A percentile compares a stretch with the other conserved stretches of the same genome.
phyloP scores from a whole-genome alignment of 2,329 filamentous ascomycete genomes.

The Phyllosticta capitalensis region DNA sequence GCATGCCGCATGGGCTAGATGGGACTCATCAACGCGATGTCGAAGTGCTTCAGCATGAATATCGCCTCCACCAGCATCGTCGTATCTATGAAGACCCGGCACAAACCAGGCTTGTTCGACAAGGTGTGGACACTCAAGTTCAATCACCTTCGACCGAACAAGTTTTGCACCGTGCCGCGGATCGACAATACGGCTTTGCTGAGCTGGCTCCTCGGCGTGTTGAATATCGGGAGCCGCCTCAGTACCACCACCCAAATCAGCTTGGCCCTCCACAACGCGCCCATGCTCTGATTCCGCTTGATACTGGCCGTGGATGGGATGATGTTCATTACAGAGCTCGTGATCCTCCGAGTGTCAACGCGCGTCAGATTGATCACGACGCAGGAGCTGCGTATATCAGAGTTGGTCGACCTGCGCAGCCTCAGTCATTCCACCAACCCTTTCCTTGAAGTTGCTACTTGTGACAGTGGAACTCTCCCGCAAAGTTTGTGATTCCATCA shows the following conservation, averaged over 20 bases:
- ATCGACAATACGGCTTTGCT: not conserved
- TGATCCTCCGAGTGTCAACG: not conserved
- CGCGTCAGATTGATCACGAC: not conserved
- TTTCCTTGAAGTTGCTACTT: not conserved
- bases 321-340: not conserved
- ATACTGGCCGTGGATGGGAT: not conserved
- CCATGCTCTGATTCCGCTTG: not conserved
- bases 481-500: not conserved
- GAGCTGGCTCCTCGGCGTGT: not conserved
- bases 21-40: not conserved
- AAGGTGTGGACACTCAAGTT: not conserved
- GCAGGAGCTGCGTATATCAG: not conserved
- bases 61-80: not conserved
- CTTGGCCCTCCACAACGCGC: not conserved
- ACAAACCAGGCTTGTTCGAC: not conserved
- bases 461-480: not conserved
- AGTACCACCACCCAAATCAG: not conserved
- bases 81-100: not conserved
- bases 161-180: not conserved
- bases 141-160: not conserved
- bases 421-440: not conserved
- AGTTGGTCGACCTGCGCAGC: not conserved
- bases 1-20: not conserved
- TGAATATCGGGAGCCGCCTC: not conserved
- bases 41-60: not conserved